Base-by-base conservation (phyloP, 768 basidiomycete species). In the Boletus reticuloceps region DNA sequence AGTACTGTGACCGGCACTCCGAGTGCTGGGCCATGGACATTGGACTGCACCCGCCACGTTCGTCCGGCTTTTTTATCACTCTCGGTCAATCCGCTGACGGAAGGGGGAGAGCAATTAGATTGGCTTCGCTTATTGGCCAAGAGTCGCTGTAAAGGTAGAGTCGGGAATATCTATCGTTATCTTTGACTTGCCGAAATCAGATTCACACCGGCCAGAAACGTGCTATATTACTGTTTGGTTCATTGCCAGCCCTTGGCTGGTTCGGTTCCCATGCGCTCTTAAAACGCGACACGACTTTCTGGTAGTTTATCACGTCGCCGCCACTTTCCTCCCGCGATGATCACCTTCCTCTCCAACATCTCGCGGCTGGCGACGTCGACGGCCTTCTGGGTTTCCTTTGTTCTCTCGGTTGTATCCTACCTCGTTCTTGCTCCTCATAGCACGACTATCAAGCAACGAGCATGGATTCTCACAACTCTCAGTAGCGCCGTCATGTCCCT, bases 401-500 rank as follows among this genome's bases (percentile, higher is more conserved):
- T 57, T n/a, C 16, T 53, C 14, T n/a, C 71, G 46, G 58, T 40
- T 25, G 36, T 44, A 32, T 45, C 65, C 0, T 80, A 76, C 66
- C 54, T 67, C 47, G 6, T 71, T 27, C 59, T 74, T 29, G 63
- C 72, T 4, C 58, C 67, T 0, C 46, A 42, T 39, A 76, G 70
- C 63, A 46, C 69, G 7, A 70, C 74, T 5, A 43, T 69, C 37
- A 76, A 77, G 61, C 75, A 82, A 56, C 67, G 66, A 27, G 70
- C 82, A 43, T 83, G 82, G 76, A 64, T 82, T 43, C 68, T 82
- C 41, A 78, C 79, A 3, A 65, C 69, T 1, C 53, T 76, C 51
- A 70, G 75, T 1, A 78, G 77, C 51, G 65, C 67, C 1, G 44
- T 58, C 38, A 81, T 80, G 79, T 72, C 74, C 16, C 4, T 75